Evolutionary conservation across 2,329 filamentous ascomycete species (phyloP).

Genomic region (Cryphonectria parasitica): DNA sequence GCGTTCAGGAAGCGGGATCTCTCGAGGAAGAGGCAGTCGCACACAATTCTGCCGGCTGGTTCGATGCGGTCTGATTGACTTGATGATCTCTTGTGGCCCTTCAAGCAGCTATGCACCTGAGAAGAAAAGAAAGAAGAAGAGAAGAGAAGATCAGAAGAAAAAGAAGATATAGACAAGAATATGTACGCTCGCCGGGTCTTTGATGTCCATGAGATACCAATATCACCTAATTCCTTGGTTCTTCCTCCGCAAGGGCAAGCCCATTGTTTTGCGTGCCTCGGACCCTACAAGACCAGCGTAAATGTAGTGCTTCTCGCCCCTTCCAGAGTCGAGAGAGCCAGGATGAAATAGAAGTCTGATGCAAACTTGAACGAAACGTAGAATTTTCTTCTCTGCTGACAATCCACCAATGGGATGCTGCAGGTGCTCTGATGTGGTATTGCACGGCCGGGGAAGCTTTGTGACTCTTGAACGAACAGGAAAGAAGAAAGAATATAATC

Average conservation of each 20-base stretch:
- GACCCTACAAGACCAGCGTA: not conserved
- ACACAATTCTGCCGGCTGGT: not conserved
- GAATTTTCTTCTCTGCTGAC: not conserved
- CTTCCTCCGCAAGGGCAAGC: not conserved
- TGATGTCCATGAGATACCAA: not conserved
- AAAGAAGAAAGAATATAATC: not conserved
- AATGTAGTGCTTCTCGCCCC: not conserved
- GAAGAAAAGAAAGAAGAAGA: not conserved
- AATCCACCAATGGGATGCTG: not conserved
- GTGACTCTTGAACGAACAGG: not conserved
- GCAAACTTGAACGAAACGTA: not conserved
- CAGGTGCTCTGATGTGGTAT: not conserved
- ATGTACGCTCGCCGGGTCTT: not conserved
- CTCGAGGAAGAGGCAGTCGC: not conserved
- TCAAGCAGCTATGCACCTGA: not conserved
- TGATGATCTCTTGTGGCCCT: not conserved
- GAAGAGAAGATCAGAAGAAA: not conserved
- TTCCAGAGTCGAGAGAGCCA: not conserved
- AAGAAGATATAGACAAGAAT: conserved; percentile 8
- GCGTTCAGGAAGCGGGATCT: not conserved
- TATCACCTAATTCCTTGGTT: not conserved
- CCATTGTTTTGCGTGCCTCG: not conserved
- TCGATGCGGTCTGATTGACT: not conserved
- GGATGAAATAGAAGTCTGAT: not conserved
- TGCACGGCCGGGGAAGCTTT: not conserved